These are phyloP conservation scores for Xylaria longipes DNA, from an alignment of 495 filamentous ascomycete species.

Conservation along the genomic window DNA sequence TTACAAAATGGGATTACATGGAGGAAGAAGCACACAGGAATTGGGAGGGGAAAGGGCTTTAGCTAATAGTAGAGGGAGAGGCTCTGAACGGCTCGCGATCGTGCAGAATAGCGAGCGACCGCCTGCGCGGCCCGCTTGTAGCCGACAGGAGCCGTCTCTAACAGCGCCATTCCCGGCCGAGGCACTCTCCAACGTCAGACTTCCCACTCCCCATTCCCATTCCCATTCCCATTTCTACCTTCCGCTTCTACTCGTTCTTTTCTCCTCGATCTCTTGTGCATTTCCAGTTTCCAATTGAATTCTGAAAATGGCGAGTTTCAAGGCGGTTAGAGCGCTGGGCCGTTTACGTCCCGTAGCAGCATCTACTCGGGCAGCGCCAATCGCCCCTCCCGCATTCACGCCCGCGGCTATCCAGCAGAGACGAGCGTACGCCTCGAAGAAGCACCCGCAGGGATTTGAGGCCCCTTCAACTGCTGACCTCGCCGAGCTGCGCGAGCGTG, in stretches of 20 bases:
- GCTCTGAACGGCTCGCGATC: neutral
- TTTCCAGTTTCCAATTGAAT: constrained; percentile 1
- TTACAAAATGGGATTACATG: neutral
- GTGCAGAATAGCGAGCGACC: constrained; percentile 9
- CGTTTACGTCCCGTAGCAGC: constrained; percentile 36
- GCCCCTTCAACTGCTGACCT: constrained; percentile 80
- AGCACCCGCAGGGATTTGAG: constrained; percentile 84
- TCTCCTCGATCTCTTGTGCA: neutral
- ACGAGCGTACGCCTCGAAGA: constrained; percentile 67
- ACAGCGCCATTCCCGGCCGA: constrained; percentile 12
- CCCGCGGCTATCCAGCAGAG: constrained; percentile 44
- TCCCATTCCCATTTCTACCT: neutral
- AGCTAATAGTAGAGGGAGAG: neutral
- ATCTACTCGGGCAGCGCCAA: constrained; percentile 20
- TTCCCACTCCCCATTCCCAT: neutral
- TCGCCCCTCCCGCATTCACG: constrained; percentile 18
- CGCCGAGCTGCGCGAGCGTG: constrained; percentile 82
- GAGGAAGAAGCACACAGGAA: constrained; percentile 7
- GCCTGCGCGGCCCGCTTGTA: constrained; percentile 41
- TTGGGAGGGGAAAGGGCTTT: neutral
- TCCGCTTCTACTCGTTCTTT: neutral
- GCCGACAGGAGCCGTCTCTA: constrained; percentile 41
- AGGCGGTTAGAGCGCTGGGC: constrained; percentile 38
- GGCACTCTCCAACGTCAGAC: constrained; percentile 8
- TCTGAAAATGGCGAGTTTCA: constrained; percentile 39